Base-by-base conservation (phyloP, 148 eudicot genomes). In the Oxyria digyna region DNA sequence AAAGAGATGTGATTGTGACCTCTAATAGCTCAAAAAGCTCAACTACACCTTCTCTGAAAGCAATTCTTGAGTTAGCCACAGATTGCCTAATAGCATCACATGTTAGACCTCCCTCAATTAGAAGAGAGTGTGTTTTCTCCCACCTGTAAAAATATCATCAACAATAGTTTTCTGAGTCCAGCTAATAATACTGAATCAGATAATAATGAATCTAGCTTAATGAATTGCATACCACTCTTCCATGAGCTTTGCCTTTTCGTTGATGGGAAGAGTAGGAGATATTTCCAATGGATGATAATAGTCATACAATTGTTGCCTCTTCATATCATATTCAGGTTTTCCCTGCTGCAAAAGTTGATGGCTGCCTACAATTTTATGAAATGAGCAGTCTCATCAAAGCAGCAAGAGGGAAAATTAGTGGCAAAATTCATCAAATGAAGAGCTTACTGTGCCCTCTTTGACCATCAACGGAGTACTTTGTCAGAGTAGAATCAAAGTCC, bases 91-190 rank as follows among this genome's bases (percentile, higher is more conserved):
- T 87, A 55, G 88, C 96, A 75, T 78, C 85, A 76, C 75, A 87
- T 33, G 87, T 85, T 62, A 91, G 92, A 57, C 97, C 97, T 71
- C 97, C 97, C 78, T 91, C 97, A 75, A 91, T 77, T 73, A 91
- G 90, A 82, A 91, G 90, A 74, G 70, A 85, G 77, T 91, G 97
- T 8, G 92, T 89, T 80, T 91, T 89, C 67, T 68, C 97, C 97
- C 97, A 89, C 97, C 97, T 91, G 74, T 46, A 18, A 24, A 66
- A 18, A 37, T 66, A 35, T 35, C 45, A 35, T 15, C 14, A 37
- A 38, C 4, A 37, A 24, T 23, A 41, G 45, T 18, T 66, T 37
- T 21, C 10, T 1, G 31, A 66, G 9, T 0, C 42, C 27, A 7
- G 46, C 38, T 33, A 64, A 9, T 11, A 4, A 10, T 7, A 64